These are phyloP conservation scores for Pyrenopolyporus hunteri DNA, from an alignment of 495 filamentous ascomycete genomes.

Conservation along the genomic window DNA sequence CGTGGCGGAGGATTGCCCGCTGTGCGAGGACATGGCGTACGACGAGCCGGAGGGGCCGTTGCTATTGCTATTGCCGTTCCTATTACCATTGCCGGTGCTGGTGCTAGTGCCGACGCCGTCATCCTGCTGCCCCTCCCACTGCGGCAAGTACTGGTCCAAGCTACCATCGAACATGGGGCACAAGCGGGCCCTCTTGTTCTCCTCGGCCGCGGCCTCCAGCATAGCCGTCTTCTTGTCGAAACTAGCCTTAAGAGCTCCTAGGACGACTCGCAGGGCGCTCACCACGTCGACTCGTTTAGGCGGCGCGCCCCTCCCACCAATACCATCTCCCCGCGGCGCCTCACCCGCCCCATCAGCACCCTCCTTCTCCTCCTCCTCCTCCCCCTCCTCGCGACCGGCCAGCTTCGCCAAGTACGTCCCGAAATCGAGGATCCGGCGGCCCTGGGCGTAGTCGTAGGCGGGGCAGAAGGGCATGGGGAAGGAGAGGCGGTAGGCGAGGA, in stretches of 20 bases:
- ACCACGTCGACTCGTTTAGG: constrained; percentile 43
- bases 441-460: constrained; percentile 46
- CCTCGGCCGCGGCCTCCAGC: constrained; percentile 37
- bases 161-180: constrained; percentile 58
- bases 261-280: constrained; percentile 47
- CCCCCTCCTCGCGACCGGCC: constrained; percentile 26
- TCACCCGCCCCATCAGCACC: not conserved
- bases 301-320: not conserved
- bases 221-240: constrained; percentile 44
- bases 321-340: not conserved
- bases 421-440: constrained; percentile 41
- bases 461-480: constrained; percentile 47
- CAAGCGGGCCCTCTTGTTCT: constrained; percentile 10
- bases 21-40: constrained; percentile 18
- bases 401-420: constrained; percentile 41
- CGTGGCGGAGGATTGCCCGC: too few species aligned
- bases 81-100: too few species aligned
- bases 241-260: constrained; percentile 48
- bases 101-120: not conserved
- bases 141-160: constrained; percentile 46
- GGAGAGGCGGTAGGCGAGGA: constrained; percentile 50
- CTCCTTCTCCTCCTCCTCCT: too few species aligned
- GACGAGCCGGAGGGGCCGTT: constrained; percentile 4
- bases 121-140: constrained; percentile 47
- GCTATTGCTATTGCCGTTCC: not conserved